Evolutionary conservation across 495 filamentous ascomycete species (phyloP).

Genomic region (Endocarpon pusillum): DNA sequence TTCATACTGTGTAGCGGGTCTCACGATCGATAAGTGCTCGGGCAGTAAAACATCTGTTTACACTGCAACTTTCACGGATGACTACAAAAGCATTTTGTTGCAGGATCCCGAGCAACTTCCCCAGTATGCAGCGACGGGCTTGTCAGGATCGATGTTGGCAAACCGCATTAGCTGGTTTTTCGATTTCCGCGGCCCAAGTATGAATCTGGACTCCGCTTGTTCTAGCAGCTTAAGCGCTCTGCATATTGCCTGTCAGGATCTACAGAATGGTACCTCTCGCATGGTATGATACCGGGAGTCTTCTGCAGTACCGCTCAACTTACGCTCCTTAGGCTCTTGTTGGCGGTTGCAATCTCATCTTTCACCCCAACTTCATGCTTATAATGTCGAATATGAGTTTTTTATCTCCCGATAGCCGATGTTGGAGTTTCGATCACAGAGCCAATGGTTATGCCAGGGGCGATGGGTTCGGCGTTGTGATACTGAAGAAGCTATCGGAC

Average conservation of each 20-base stretch:
- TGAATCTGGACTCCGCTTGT: constrained; percentile 32
- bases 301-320: not conserved
- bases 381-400: constrained; percentile 13
- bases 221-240: constrained; percentile 27
- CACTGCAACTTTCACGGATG: not conserved
- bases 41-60: constrained; percentile 8
- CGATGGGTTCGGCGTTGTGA: constrained; percentile 21
- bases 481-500: constrained; percentile 19
- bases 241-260: constrained; percentile 23
- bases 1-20: constrained; percentile 7
- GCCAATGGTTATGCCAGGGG: constrained; percentile 26
- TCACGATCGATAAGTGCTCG: constrained; percentile 7
- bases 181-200: constrained; percentile 25
- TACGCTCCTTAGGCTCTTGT: constrained; percentile 14
- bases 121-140: constrained; percentile 16
- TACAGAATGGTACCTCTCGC: constrained; percentile 13
- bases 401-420: constrained; percentile 16
- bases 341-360: constrained; percentile 15
- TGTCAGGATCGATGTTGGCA: constrained; percentile 18
- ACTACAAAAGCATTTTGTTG: constrained; percentile 4
- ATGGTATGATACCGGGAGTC: constrained; percentile 1
- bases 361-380: constrained; percentile 11
- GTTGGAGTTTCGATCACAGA: constrained; percentile 17
- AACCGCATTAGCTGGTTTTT: constrained; percentile 32
- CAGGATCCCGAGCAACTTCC: constrained; percentile 6